Evolutionary conservation across 768 basidiomycete genomes (phyloP).

Genomic region (Cubamyces lactineus): DNA sequence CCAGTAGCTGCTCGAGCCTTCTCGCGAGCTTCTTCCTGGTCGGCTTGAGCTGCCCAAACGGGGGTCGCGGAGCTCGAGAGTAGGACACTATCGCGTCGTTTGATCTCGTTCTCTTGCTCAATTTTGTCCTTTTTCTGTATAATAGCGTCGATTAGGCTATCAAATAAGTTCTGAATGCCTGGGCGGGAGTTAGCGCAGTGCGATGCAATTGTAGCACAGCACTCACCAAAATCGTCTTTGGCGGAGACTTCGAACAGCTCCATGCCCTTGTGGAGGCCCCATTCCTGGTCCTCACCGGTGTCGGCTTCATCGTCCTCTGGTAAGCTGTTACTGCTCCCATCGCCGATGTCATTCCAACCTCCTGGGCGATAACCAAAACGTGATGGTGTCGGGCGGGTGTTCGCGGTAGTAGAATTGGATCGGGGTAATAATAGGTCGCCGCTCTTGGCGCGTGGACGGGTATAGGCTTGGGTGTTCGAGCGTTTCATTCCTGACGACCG

Average conservation of each 20-base stretch:
- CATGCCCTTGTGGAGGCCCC: slow-evolving; percentile 83
- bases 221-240: slow-evolving; percentile 81
- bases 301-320: slow-evolving; percentile 60
- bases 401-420: slow-evolving; percentile 23
- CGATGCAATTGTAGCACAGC: not conserved
- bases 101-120: slow-evolving; percentile 78
- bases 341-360: slow-evolving; percentile 59
- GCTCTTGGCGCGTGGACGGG: slow-evolving; percentile 49
- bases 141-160: slow-evolving; percentile 77
- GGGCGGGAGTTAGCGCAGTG: slow-evolving; percentile 11
- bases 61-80: slow-evolving; percentile 65
- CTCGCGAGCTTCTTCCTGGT: slow-evolving; percentile 73
- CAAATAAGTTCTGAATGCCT: slow-evolving; percentile 85
- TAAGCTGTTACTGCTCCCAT: slow-evolving; percentile 67
- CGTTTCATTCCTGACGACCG: slow-evolving; percentile 49
- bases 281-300: slow-evolving; percentile 58
- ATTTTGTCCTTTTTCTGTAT: slow-evolving; percentile 78
- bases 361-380: slow-evolving; percentile 54
- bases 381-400: slow-evolving; percentile 36
- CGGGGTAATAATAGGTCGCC: slow-evolving; percentile 40
- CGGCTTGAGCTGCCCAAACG: slow-evolving; percentile 78
- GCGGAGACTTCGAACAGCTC: slow-evolving; percentile 91
- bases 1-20: slow-evolving; percentile 50
- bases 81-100: slow-evolving; percentile 84
- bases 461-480: slow-evolving; percentile 35